phyloP scores from a whole-genome alignment of 371 early-diverging fungal species.

The Apophysomyces ossiformis region DNA sequence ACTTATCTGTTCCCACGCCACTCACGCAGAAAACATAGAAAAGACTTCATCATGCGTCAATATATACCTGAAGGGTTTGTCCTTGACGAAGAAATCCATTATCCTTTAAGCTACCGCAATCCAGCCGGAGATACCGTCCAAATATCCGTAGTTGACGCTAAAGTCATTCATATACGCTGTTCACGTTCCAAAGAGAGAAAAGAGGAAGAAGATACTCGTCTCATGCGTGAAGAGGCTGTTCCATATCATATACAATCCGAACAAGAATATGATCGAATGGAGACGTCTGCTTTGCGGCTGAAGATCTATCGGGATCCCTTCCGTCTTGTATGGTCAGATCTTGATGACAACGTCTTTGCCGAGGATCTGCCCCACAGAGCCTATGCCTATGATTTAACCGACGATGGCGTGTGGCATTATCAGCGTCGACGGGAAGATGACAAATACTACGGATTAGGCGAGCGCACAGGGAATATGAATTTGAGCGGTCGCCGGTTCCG shows the following conservation, averaged over 20 bases:
- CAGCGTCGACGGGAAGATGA: constrained; percentile 28
- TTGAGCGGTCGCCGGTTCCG: constrained; percentile 55
- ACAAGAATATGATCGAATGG: constrained; percentile 7
- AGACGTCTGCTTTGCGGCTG: constrained; percentile 25
- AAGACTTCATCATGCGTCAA: constrained; percentile 30
- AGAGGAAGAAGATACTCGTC: neutral
- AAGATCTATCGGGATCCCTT: constrained; percentile 21
- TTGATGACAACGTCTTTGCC: constrained; percentile 36
- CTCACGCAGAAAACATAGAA: too few relatives aligned
- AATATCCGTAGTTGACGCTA: constrained; percentile 20
- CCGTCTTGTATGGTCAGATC: constrained; percentile 26
- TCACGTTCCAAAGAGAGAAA: neutral
- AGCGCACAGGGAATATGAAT: constrained; percentile 52
- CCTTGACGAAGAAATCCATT: constrained; percentile 17
- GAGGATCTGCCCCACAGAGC: constrained; percentile 59
- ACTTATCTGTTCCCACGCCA: constrained; percentile 5
- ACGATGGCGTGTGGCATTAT: constrained; percentile 41
- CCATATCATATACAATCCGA: neutral
- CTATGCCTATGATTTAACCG: constrained; percentile 42
- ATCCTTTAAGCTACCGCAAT: constrained; percentile 38
- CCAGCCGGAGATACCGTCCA: constrained; percentile 23
- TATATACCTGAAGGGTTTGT: constrained; percentile 31
- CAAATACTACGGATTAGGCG: constrained; percentile 58
- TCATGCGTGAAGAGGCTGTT: neutral
- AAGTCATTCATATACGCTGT: constrained; percentile 28